phyloP scores from a whole-genome alignment of 495 filamentous ascomycete species.

The Saxophila tyrrhenica region DNA sequence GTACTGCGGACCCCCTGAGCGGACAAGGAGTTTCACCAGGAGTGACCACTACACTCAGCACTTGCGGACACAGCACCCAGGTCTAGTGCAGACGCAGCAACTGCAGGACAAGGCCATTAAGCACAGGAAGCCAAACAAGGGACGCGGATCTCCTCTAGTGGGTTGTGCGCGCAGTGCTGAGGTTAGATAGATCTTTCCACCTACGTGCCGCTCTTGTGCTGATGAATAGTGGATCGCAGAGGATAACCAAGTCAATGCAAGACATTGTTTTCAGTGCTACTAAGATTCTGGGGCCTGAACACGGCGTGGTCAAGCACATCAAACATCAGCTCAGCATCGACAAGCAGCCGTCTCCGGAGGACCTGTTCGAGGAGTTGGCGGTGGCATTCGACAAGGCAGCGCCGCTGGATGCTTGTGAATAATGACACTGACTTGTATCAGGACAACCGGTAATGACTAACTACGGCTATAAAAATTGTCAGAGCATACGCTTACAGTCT shows the following conservation, averaged over 20 bases:
- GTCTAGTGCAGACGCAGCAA: too few relatives aligned
- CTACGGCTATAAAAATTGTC: too few relatives aligned
- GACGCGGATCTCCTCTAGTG: neutral
- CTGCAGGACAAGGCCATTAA: too few relatives aligned
- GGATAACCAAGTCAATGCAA: neutral
- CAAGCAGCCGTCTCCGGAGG: neutral
- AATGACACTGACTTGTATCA: too few relatives aligned
- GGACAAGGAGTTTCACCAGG: conserved; percentile 1
- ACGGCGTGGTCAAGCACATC: neutral
- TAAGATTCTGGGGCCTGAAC: neutral
- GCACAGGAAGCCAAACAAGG: neutral
- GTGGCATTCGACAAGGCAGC: neutral
- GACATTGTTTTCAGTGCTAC: neutral
- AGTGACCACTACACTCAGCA: conserved; percentile 7
- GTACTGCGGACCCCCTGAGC: neutral
- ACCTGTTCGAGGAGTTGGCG: neutral
- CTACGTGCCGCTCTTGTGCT: neutral
- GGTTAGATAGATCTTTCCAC: neutral
- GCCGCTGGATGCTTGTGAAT: too few relatives aligned
- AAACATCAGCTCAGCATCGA: neutral
- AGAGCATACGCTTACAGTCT: too few relatives aligned
- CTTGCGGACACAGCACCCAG: conserved; percentile 1
- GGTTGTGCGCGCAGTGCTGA: too few relatives aligned
- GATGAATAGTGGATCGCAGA: too few relatives aligned
- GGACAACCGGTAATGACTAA: too few relatives aligned